Evolutionary conservation across 345 rosid genomes (phyloP).

Genomic region (Citrus glauca): DNA sequence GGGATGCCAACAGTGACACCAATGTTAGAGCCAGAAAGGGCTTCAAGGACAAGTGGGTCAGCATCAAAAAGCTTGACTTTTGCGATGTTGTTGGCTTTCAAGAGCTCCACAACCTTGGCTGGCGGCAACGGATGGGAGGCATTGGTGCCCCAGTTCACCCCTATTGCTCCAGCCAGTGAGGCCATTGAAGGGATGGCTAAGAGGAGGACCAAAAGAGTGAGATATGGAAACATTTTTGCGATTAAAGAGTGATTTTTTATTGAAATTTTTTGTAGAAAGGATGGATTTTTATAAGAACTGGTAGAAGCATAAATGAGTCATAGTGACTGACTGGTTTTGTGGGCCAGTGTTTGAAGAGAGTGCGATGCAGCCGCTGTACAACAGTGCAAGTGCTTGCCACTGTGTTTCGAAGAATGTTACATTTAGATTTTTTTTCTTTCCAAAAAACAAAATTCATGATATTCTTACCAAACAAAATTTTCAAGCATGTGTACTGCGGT

Average conservation of each 20-base stretch:
- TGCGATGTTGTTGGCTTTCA: constrained; percentile 73
- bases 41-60: constrained; percentile 60
- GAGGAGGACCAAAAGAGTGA: constrained; percentile 23
- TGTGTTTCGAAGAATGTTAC: no score
- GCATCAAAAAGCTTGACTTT: constrained; percentile 79
- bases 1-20: constrained; percentile 71
- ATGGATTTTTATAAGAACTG: no score
- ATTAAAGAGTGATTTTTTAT: background rate
- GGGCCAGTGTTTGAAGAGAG: background rate
- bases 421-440: no score
- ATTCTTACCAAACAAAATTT: no score
- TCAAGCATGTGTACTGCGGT: no score
- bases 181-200: constrained; percentile 12
- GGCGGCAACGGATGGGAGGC: constrained; percentile 86
- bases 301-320: no score
- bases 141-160: constrained; percentile 81
- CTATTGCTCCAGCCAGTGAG: constrained; percentile 33
- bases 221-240: constrained; percentile 11
- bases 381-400: no score
- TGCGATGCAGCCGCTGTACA: background rate
- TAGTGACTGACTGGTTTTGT: background rate
- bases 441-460: no score
- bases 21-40: constrained; percentile 73
- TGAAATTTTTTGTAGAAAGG: background rate
- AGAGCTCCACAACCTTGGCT: constrained; percentile 69